phyloP scores from a whole-genome alignment of 768 basidiomycete genomes.

The Tulasnella sp. region DNA sequence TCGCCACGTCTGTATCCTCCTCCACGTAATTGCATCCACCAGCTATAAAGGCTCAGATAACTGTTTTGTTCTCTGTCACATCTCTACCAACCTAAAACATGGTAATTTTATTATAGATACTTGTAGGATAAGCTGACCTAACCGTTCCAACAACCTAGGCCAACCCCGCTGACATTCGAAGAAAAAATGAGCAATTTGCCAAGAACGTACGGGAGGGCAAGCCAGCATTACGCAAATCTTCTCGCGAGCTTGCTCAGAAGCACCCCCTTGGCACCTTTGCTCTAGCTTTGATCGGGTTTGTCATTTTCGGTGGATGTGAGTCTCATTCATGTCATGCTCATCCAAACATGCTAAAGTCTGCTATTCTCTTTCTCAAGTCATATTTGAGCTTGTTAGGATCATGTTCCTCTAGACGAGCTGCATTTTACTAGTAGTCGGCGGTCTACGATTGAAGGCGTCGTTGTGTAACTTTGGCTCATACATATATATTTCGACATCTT shows the following conservation, averaged over 20 bases:
- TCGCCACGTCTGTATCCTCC: no score
- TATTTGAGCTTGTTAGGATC: constrained; percentile 58
- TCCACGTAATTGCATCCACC: no score
- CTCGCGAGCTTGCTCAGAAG: constrained; percentile 57
- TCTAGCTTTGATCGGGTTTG: constrained; percentile 58
- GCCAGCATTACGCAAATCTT: constrained; percentile 57
- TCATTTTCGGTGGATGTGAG: constrained; percentile 69
- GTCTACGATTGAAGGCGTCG: no score
- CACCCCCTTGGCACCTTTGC: constrained; percentile 64
- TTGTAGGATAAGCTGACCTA: no score
- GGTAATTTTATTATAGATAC: no score
- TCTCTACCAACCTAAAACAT: no score
- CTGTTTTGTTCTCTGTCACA: no score
- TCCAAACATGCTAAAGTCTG: neutral
- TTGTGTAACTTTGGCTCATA: no score
- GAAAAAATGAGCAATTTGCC: constrained; percentile 70
- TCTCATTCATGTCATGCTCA: constrained; percentile 14
- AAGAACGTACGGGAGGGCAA: constrained; percentile 59
- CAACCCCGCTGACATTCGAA: constrained; percentile 43
- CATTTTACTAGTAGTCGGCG: neutral
- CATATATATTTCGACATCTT: neutral
- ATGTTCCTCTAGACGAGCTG: constrained; percentile 41
- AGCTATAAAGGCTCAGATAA: no score
- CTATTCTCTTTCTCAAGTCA: constrained; percentile 33
- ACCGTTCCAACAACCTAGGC: no score